These are phyloP conservation scores for Claviceps sp. DNA, from an alignment of 2,329 filamentous ascomycete species.

Conservation along the genomic window DNA sequence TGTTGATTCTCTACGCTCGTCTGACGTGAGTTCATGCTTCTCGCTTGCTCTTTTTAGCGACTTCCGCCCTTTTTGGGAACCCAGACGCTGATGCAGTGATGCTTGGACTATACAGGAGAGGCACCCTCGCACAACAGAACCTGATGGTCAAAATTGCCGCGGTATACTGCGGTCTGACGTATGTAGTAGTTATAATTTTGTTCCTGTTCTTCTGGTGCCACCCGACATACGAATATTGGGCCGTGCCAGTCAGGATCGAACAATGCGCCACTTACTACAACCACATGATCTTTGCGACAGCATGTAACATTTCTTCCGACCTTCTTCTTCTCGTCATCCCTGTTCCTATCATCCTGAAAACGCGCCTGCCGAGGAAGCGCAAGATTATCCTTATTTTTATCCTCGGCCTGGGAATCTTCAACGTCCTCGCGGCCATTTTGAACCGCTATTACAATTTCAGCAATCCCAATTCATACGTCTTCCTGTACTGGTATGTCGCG, in stretches of 20 bases:
- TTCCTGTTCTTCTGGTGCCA: slow-evolving; percentile 41
- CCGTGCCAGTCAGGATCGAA: slow-evolving; percentile 27
- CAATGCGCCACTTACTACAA: slow-evolving; percentile 33
- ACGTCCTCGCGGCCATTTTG: slow-evolving; percentile 42
- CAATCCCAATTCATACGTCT: slow-evolving; percentile 39
- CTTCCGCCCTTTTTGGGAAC: background rate
- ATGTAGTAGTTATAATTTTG: slow-evolving; percentile 34
- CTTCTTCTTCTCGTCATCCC: slow-evolving; percentile 31
- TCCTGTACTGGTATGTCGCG: slow-evolving; percentile 47
- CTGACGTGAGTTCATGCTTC: slow-evolving; percentile 27
- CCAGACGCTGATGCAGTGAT: background rate
- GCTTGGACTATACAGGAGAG: slow-evolving; percentile 8
- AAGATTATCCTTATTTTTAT: slow-evolving; percentile 41
- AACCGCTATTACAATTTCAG: slow-evolving; percentile 51
- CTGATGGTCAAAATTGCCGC: slow-evolving; percentile 28
- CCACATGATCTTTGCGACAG: slow-evolving; percentile 32
- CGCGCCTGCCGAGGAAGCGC: slow-evolving; percentile 24
- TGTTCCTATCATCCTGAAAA: slow-evolving; percentile 29
- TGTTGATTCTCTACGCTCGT: slow-evolving; percentile 38
- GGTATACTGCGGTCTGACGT: slow-evolving; percentile 29
- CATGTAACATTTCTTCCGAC: slow-evolving; percentile 34
- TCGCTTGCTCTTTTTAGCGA: background rate
- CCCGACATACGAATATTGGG: slow-evolving; percentile 38
- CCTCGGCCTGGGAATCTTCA: slow-evolving; percentile 42
- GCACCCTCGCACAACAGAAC: slow-evolving; percentile 18